A percentile compares a stretch with the other conserved stretches of the same genome.
phyloP scores from a whole-genome alignment of 2,329 filamentous ascomycete species.

The Cladorrhinum sp. region DNA sequence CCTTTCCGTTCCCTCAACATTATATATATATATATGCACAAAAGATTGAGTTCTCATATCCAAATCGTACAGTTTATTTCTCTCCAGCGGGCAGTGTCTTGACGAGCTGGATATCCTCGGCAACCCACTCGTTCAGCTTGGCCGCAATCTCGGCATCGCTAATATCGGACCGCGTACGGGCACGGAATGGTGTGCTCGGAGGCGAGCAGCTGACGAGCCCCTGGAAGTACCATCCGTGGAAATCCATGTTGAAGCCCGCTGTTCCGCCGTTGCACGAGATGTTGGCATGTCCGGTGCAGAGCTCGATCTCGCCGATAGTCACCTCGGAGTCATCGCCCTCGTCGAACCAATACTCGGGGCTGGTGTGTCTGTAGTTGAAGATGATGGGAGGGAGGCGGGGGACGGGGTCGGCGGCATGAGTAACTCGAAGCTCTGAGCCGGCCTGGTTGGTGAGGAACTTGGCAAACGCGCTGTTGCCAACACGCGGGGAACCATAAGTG shows the following conservation, averaged over 20 bases:
- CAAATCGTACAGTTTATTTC: not conserved
- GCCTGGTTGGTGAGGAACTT: constrained; percentile 52
- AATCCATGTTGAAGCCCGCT: constrained; percentile 40
- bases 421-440: constrained; percentile 60
- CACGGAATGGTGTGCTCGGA: constrained; percentile 27
- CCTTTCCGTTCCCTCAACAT: no score
- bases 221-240: constrained; percentile 51
- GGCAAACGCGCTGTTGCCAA: constrained; percentile 57
- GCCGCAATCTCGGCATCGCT: constrained; percentile 39
- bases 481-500: constrained; percentile 65
- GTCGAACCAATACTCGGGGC: constrained; percentile 65
- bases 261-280: constrained; percentile 51
- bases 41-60: no score
- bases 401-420: constrained; percentile 65
- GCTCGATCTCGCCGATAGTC: constrained; percentile 40
- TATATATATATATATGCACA: no score
- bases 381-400: constrained; percentile 62
- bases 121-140: constrained; percentile 27
- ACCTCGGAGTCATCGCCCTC: constrained; percentile 33
- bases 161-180: constrained; percentile 14
- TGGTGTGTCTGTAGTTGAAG: constrained; percentile 63
- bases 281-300: constrained; percentile 50
- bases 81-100: constrained; percentile 1
- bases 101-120: constrained; percentile 35
- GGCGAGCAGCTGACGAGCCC: constrained; percentile 40